Evolutionary conservation across 2,329 filamentous ascomycete genomes (phyloP).

Genomic region (Alternaria gaisen): DNA sequence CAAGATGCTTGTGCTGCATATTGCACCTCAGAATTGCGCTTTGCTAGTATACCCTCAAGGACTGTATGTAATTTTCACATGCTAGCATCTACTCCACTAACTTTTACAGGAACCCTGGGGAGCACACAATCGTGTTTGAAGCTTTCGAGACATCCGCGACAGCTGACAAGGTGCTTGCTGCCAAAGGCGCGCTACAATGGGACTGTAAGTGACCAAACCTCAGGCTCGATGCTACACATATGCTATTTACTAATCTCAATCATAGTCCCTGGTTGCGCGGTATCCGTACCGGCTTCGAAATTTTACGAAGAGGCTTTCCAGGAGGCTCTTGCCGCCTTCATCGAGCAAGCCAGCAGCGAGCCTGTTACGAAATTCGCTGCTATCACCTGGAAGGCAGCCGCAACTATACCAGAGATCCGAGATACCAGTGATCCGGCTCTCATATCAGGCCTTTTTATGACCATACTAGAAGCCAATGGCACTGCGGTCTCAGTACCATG

Average conservation of each 20-base stretch:
- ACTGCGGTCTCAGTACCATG: slow-evolving; percentile 42
- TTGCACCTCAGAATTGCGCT: slow-evolving; percentile 61
- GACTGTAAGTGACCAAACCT: slow-evolving; percentile 48
- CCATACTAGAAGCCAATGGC: slow-evolving; percentile 66
- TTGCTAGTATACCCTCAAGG: slow-evolving; percentile 52
- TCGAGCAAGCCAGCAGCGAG: slow-evolving; percentile 66
- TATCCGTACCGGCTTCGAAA: slow-evolving; percentile 54
- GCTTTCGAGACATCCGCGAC: slow-evolving; percentile 67
- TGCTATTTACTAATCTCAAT: neutral
- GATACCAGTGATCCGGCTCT: slow-evolving; percentile 67
- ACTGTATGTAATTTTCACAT: slow-evolving; percentile 41
- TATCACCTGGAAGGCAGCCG: slow-evolving; percentile 61
- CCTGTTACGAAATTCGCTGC: slow-evolving; percentile 64
- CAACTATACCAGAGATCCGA: slow-evolving; percentile 61
- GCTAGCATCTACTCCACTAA: slow-evolving; percentile 2
- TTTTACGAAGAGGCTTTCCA: slow-evolving; percentile 59
- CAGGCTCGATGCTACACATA: neutral
- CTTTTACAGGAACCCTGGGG: slow-evolving; percentile 13
- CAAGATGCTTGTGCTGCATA: slow-evolving; percentile 54
- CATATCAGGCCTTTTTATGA: slow-evolving; percentile 68
- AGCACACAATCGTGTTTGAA: slow-evolving; percentile 60
- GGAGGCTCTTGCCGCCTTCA: slow-evolving; percentile 59
- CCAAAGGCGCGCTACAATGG: slow-evolving; percentile 64
- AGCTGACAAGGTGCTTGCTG: slow-evolving; percentile 62
- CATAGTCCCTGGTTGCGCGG: slow-evolving; percentile 62